Evolutionary conservation across 2,329 filamentous ascomycete species (phyloP).

Genomic region (Colletotrichum noveboracense): DNA sequence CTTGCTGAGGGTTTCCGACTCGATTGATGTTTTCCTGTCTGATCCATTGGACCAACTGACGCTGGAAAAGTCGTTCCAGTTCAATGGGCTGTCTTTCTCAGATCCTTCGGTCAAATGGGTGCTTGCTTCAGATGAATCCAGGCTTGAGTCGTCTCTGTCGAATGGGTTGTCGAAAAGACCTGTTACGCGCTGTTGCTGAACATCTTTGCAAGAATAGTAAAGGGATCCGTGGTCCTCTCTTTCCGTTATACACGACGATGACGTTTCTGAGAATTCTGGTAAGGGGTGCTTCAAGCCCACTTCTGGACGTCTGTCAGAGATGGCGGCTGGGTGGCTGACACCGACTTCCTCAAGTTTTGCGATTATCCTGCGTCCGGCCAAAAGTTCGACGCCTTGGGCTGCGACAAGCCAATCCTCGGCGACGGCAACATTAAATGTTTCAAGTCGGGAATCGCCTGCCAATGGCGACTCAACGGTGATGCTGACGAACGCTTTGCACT

Average conservation of each 20-base stretch:
- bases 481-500: neutral
- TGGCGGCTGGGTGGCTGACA: neutral
- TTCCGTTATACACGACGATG: neutral
- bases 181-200: no score
- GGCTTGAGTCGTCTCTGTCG: neutral
- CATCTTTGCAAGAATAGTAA: neutral
- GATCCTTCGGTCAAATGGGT: neutral
- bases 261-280: neutral
- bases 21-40: fast-evolving
- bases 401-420: neutral
- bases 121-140: neutral
- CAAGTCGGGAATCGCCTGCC: fast-evolving
- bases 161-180: neutral
- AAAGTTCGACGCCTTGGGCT: fast-evolving
- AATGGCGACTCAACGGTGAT: neutral
- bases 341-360: neutral
- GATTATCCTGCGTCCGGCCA: neutral
- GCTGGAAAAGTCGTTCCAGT: neutral
- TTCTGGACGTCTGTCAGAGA: neutral
- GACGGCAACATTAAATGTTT: neutral
- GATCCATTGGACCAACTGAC: neutral
- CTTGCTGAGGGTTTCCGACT: neutral
- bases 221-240: fast-evolving
- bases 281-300: neutral
- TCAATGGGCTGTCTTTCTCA: fast-evolving